Conservation (phyloP, 2,329 filamentous ascomycete genomes). For the Dissoconium aciculare region DNA sequence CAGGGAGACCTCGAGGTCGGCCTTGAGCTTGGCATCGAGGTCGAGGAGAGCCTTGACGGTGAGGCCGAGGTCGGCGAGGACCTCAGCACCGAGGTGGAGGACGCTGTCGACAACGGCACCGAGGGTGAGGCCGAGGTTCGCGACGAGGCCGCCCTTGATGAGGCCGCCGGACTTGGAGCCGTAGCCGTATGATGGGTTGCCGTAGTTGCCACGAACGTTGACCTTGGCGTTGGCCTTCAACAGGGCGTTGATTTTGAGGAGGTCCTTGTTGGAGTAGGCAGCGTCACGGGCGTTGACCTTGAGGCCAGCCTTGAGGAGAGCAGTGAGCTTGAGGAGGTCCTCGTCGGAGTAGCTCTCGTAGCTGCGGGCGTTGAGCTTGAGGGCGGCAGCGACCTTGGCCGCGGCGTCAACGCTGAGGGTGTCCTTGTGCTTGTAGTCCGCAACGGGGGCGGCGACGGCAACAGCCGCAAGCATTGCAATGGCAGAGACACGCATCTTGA, state of each 20-base stretch:
- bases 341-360: no score
- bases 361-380: neutral
- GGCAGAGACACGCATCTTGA: constrained; percentile 1
- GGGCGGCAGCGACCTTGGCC: neutral
- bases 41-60: neutral
- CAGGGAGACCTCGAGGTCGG: neutral
- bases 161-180: neutral
- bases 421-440: neutral
- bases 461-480: neutral
- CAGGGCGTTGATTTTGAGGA: neutral
- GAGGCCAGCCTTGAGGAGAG: neutral
- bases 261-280: neutral
- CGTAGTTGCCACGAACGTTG: neutral
- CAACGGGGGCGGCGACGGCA: neutral
- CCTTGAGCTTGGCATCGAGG: neutral
- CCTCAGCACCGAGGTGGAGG: neutral
- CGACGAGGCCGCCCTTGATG: neutral
- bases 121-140: neutral
- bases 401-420: neutral
- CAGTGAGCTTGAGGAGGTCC: no score
- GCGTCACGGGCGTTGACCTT: no score
- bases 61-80: constrained; percentile 1
- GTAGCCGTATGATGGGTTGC: no score
- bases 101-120: neutral
- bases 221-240: neutral